Evolutionary conservation across 192 early-diverging fungal genomes (phyloP), one percentile per base, ranked within the genome.

Genomic region (Gamsiella multidivaricata): DNA sequence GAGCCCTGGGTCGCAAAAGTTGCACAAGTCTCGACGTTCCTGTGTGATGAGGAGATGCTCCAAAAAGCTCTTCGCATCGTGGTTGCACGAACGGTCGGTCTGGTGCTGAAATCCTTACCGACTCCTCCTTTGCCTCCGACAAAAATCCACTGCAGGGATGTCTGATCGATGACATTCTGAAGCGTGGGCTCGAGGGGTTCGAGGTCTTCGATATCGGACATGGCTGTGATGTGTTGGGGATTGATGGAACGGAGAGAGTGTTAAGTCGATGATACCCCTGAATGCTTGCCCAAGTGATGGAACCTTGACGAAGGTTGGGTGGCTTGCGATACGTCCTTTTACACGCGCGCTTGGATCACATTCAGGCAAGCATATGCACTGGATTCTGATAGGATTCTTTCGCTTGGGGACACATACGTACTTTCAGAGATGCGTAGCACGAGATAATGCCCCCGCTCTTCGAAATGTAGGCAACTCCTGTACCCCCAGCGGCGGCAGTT

Each of bases 111-210:
- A 39, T 46, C 33, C 63, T 94, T 97, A 82, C 97, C 97, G 57
- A 99, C 97, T 80, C 97, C 97, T 55, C 97, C 97, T 82, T 99
- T 99, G 65, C 98, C 98, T 69, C 98, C 98, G 51, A 98, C 95
- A 87, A 99, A 99, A 65, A 99, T 94, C 97, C 97, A 99, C 53
- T 95, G 91, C 29, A 99, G 88, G 31, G 95, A 96, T 34, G 91
- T 87, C 83, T 99, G 98, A 82, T 98, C 98, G 39, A 99, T 83
- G 43, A 99, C 92, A 80, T 99, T 99, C 83, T 96, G 91, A 33
- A 99, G 89, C 7, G 95, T 89, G 42, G 93, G 93, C 25, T 95
- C 91, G 57, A 92, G 86, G 25, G 86, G 86, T 65, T 91, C 85
- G 61, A 91, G 88, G 72, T 91, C 89, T 81, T 92, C 90, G 65